Conservation (phyloP, 2,329 filamentous ascomycete species). For the Onygenales sp. region DNA sequence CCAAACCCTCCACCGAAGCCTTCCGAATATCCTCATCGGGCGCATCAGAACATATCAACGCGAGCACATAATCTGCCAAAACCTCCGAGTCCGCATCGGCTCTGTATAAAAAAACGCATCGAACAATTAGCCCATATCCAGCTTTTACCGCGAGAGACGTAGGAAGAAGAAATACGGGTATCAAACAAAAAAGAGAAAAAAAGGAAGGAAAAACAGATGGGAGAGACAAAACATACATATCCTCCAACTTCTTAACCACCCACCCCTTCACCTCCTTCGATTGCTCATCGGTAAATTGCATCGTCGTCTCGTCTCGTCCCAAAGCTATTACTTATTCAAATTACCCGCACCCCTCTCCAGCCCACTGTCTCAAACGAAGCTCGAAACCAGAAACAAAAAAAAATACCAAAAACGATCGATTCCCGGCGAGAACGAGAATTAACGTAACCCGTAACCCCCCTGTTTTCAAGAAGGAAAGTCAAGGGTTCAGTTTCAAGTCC, state of each 20-base stretch:
- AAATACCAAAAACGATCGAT: no score
- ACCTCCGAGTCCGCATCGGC: slow-evolving; percentile 55
- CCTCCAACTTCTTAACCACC: slow-evolving; percentile 50
- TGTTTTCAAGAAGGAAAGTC: no score
- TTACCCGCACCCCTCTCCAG: no score
- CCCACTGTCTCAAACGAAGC: no score
- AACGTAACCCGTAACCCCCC: no score
- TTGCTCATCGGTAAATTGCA: slow-evolving; percentile 48
- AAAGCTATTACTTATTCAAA: no score
- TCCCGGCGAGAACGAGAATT: no score
- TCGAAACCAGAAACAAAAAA: no score
- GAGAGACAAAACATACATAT: slow-evolving; percentile 36
- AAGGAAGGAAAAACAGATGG: background rate
- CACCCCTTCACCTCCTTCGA: slow-evolving; percentile 46
- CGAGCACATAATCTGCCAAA: slow-evolving; percentile 53
- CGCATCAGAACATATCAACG: slow-evolving; percentile 47
- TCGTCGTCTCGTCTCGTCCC: slow-evolving; percentile 16
- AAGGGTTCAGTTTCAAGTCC: no score
- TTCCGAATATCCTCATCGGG: slow-evolving; percentile 44
- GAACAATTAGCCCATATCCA: background rate
- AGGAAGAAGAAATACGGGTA: no score
- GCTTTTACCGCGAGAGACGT: no score
- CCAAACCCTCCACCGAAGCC: slow-evolving; percentile 45
- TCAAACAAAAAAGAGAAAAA: no score
- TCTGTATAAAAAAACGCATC: slow-evolving; percentile 22